Conservation (phyloP, 768 basidiomycete species). For the Macrolepiota albuminosa region DNA sequence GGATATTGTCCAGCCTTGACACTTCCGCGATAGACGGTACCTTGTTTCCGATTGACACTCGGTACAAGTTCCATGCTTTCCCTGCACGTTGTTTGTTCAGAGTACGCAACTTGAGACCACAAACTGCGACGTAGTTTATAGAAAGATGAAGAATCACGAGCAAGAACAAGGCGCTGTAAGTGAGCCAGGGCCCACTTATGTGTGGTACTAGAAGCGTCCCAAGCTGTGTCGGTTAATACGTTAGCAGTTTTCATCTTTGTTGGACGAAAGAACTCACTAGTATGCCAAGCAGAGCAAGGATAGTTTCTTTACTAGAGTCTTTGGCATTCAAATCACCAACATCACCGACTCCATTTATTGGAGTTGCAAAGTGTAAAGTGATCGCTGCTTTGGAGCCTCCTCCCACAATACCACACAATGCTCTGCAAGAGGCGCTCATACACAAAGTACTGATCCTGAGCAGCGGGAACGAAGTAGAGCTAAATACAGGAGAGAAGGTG, state of each 20-base stretch:
- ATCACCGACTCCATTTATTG: conserved; percentile 48
- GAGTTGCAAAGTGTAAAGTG: conserved; percentile 59
- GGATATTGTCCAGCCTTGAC: conserved; percentile 39
- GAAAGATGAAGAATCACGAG: conserved; percentile 51
- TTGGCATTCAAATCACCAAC: conserved; percentile 71
- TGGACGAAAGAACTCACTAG: conserved; percentile 37
- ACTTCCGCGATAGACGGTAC: conserved; percentile 32
- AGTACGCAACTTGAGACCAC: conserved; percentile 49
- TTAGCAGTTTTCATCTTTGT: background rate
- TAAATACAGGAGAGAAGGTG: conserved; percentile 53
- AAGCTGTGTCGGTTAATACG: conserved; percentile 33
- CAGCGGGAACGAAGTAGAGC: conserved; percentile 29
- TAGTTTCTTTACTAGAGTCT: conserved; percentile 68
- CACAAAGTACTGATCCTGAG: conserved; percentile 49
- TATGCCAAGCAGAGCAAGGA: conserved; percentile 63
- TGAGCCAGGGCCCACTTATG: conserved; percentile 41
- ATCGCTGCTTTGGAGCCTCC: conserved; percentile 70
- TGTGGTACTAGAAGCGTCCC: conserved; percentile 57
- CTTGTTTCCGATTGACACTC: conserved; percentile 15
- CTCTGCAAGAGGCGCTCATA: conserved; percentile 51
- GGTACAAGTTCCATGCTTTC: conserved; percentile 46
- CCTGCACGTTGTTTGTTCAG: conserved; percentile 56
- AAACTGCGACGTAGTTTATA: conserved; percentile 58
- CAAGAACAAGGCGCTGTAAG: conserved; percentile 45
- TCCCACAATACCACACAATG: conserved; percentile 59